phyloP scores from a whole-genome alignment of 2,329 filamentous ascomycete species.

The Camptophora hylomeconis region DNA sequence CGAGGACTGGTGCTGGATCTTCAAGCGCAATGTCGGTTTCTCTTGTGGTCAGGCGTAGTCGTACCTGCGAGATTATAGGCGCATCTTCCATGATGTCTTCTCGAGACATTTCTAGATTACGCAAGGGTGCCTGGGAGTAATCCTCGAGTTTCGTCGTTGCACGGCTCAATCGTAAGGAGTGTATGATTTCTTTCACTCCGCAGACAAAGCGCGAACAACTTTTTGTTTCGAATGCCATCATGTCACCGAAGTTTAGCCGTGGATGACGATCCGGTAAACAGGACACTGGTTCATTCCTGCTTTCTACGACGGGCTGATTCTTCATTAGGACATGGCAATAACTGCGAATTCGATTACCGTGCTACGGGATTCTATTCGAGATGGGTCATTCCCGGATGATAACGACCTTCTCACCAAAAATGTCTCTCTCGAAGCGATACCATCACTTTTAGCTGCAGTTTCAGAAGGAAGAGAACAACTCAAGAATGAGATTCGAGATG shows the following conservation, averaged over 20 bases:
- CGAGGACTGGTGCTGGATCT: constrained; percentile 42
- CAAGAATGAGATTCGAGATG: constrained; percentile 54
- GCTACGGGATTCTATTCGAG: constrained; percentile 15
- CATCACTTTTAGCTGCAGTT: constrained; percentile 38
- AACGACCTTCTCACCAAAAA: constrained; percentile 42
- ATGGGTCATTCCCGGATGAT: constrained; percentile 43
- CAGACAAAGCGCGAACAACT: too few species aligned
- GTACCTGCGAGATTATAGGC: constrained; percentile 29
- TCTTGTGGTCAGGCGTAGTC: constrained; percentile 40
- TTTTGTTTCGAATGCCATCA: too few species aligned
- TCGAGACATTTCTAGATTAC: neutral
- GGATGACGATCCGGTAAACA: too few species aligned
- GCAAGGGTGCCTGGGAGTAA: neutral
- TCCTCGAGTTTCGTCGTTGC: too few species aligned
- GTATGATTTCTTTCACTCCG: too few species aligned
- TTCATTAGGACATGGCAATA: too few species aligned
- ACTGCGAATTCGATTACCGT: too few species aligned
- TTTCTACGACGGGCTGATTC: too few species aligned
- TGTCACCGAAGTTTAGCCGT: too few species aligned
- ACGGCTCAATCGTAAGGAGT: too few species aligned
- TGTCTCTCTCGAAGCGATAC: constrained; percentile 35
- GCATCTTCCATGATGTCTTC: neutral
- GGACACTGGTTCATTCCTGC: too few species aligned
- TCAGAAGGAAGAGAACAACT: constrained; percentile 36
- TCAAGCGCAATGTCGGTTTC: constrained; percentile 41